phyloP scores from a whole-genome alignment of 192 early-diverging fungal genomes.

The Oehlia diaphana region DNA sequence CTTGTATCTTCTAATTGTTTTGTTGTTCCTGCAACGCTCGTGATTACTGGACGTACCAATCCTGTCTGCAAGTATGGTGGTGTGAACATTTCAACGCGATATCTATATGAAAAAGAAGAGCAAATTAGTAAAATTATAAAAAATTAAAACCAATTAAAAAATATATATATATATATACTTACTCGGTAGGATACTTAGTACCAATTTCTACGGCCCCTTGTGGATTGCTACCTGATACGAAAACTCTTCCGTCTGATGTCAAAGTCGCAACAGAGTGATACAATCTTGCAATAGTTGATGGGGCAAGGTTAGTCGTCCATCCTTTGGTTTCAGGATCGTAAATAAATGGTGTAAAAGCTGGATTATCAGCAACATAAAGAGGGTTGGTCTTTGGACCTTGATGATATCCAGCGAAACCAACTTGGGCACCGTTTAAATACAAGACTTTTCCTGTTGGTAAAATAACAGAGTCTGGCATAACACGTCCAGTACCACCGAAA shows the following conservation, averaged over 20 bases:
- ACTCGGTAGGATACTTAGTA: constrained; percentile 49
- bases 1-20: neutral
- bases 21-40: neutral
- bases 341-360: constrained; percentile 49
- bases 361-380: constrained; percentile 32
- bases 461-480: constrained; percentile 57
- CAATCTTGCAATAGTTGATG: constrained; percentile 50
- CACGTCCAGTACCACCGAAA: constrained; percentile 41
- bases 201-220: constrained; percentile 22
- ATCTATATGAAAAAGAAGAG: constrained; percentile 42
- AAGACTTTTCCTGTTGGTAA: constrained; percentile 55
- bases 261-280: constrained; percentile 62
- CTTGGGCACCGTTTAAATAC: constrained; percentile 59
- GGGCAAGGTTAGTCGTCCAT: constrained; percentile 27
- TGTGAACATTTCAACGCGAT: constrained; percentile 51
- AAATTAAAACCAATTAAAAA: neutral
- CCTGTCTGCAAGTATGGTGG: constrained; percentile 46
- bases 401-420: constrained; percentile 54
- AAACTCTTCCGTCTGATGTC: constrained; percentile 42
- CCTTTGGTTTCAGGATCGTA: constrained; percentile 50
- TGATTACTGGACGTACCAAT: neutral
- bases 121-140: neutral
- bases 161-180: no score
- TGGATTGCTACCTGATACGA: constrained; percentile 42
- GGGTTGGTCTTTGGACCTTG: constrained; percentile 4